These are phyloP conservation scores for Dicorynia guianensis DNA, from an alignment of 306 rosid genomes.

Conservation along the genomic window DNA sequence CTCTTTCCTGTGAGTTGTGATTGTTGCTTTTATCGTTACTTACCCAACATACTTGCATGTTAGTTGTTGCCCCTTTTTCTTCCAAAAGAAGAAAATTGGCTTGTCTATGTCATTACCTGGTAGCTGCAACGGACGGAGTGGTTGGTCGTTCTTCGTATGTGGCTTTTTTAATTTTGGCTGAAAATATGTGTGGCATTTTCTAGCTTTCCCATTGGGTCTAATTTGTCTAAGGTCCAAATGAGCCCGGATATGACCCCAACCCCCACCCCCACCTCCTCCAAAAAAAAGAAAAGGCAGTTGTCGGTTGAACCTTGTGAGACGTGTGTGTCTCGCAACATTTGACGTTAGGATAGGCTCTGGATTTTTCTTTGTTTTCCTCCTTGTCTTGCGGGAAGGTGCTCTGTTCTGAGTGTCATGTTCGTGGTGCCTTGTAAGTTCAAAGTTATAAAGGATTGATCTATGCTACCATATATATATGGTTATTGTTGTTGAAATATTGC, in stretches of 20 bases:
- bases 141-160: slow-evolving; percentile 39
- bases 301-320: too few relatives aligned
- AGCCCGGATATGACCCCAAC: too few relatives aligned
- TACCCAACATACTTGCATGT: slow-evolving; percentile 46
- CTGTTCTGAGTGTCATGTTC: too few relatives aligned
- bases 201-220: slow-evolving; percentile 34
- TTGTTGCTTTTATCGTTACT: slow-evolving; percentile 52
- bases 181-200: not conserved
- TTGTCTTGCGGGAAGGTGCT: too few relatives aligned
- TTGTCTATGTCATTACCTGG: slow-evolving; percentile 40
- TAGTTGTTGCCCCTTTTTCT: slow-evolving; percentile 49
- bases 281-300: too few relatives aligned
- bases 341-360: too few relatives aligned
- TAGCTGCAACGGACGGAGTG: slow-evolving; percentile 50
- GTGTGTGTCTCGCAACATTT: too few relatives aligned
- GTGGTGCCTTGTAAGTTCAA: slow-evolving; percentile 4
- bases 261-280: too few relatives aligned
- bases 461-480: not conserved
- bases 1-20: not conserved
- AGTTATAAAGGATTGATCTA: not conserved
- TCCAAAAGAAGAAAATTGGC: slow-evolving; percentile 45
- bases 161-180: not conserved
- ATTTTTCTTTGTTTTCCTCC: too few relatives aligned
- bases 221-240: slow-evolving; percentile 17
- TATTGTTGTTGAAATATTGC: slow-evolving; percentile 34